phyloP scores from a whole-genome alignment of 2,329 filamentous ascomycete species.

The Cladophialophora immunda region DNA sequence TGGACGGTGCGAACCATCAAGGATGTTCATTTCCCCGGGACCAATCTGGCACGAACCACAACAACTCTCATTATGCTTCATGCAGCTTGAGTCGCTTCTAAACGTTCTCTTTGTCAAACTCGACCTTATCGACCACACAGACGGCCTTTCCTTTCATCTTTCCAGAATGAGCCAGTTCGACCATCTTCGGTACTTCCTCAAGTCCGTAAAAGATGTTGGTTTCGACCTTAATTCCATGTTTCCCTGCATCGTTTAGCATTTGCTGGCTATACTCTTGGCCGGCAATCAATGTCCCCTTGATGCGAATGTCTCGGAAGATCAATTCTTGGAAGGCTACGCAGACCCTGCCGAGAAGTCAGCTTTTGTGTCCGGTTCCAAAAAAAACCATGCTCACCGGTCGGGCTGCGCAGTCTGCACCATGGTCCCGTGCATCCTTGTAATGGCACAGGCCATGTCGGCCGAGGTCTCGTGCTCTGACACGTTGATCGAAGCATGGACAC shows the following conservation, averaged over 20 bases:
- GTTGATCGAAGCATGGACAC: conserved; percentile 63
- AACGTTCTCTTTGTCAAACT: conserved; percentile 24
- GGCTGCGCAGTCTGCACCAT: conserved; percentile 67
- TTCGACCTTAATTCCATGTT: conserved; percentile 59
- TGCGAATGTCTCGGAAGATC: conserved; percentile 62
- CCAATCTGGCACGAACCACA: background rate
- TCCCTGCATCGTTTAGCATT: conserved; percentile 59
- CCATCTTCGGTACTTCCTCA: conserved; percentile 60
- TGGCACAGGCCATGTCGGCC: conserved; percentile 61
- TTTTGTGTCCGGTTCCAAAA: background rate
- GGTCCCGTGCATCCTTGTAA: conserved; percentile 67
- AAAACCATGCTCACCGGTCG: conserved; percentile 11
- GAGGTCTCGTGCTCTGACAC: conserved; percentile 62
- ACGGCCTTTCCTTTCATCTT: conserved; percentile 63
- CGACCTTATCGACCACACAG: conserved; percentile 34
- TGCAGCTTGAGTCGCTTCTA: background rate
- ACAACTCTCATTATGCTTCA: background rate
- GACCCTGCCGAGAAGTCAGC: conserved; percentile 43
- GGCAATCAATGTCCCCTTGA: conserved; percentile 58
- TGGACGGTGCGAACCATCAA: background rate
- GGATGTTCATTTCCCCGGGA: background rate
- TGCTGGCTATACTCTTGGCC: conserved; percentile 55
- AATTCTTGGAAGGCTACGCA: conserved; percentile 56
- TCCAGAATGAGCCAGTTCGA: conserved; percentile 60
- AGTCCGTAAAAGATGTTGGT: conserved; percentile 63